Conservation (phyloP, 2,329 filamentous ascomycete genomes). For the Fonsecaea multimorphosa region DNA sequence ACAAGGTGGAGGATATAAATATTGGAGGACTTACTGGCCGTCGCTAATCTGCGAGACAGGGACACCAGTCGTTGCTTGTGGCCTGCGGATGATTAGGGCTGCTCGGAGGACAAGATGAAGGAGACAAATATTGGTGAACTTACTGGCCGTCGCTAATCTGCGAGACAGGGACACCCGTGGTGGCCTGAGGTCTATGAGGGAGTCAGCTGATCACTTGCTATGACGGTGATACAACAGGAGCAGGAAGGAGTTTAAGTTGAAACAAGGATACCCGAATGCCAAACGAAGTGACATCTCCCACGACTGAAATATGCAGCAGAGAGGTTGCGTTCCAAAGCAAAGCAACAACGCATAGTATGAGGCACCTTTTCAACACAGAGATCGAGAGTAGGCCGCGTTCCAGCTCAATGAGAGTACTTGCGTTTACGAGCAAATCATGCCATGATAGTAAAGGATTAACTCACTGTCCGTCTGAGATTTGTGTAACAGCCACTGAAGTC, state of each 20-base stretch:
- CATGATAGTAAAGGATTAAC: background rate
- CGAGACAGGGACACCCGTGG: conserved; percentile 21
- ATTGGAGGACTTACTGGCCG: conserved; percentile 54
- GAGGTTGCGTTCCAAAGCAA: background rate
- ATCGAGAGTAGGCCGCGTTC: background rate
- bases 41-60: conserved; percentile 51
- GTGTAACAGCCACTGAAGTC: background rate
- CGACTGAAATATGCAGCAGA: too few relatives aligned
- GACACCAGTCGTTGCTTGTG: conserved; percentile 45
- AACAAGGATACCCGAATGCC: too few relatives aligned
- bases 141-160: conserved; percentile 57
- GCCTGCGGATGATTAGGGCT: too few relatives aligned
- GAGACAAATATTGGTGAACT: background rate
- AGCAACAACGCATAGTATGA: background rate
- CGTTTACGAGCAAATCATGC: background rate
- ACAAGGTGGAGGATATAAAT: too few relatives aligned
- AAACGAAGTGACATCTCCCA: too few relatives aligned
- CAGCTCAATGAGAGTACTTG: background rate
- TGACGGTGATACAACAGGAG: background rate
- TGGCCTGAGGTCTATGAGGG: conserved; percentile 47
- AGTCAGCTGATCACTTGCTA: background rate
- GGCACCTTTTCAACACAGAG: background rate
- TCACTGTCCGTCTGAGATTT: conserved; percentile 46
- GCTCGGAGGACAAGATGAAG: too few relatives aligned
- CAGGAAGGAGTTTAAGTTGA: background rate